Base-by-base conservation (phyloP, 768 basidiomycete genomes). In the Suillus sp. region DNA sequence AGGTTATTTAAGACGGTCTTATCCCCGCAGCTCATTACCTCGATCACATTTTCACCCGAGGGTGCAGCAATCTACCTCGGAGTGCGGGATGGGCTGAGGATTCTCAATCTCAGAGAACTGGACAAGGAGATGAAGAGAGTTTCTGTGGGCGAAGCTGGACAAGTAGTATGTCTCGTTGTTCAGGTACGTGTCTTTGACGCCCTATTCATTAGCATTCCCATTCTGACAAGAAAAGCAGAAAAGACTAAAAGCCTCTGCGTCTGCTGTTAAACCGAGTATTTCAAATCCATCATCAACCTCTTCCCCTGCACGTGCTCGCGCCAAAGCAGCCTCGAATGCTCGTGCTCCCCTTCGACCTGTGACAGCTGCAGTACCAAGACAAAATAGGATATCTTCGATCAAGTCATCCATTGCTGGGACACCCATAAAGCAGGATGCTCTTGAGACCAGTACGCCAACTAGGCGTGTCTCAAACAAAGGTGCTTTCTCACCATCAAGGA, bases 41-140 rank as follows among this genome's bases (percentile, higher is more conserved):
- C 86, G n/a, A 73, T 89, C 2, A 76, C 79, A 10, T 92, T 92
- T 72, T 89, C 90, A 27, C 79, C 83, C 0, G 89, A 91, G 65
- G 90, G 91, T 6, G 87, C 83, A 4, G 78, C 83, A 9, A 77
- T 92, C 55, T 91, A 86, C 69, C 64, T 87, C 4, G 90, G 90
- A 1, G 88, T 90, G 5, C 81, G 82, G 62, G 78, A 79, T 37
- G 91, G 91, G 4, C 74, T 92, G n/a, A 72, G 90, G 25, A 70
- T 88, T 27, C 72, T 89, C 35, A 88, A 90, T 66, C 75, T 91
- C 22, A 86, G 91, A 37, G 79, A 84, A 18, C 73, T 89, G 42
- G 89, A 92, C 66, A 86, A 86, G 64, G 81, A 81, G n/a, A 85
- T 88, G 0, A 89, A 82, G 70, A 68, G 74, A 6, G 78, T 90